Evolutionary conservation across 768 basidiomycete genomes (phyloP), one percentile per base, ranked within the genome.

Genomic region (Cytidiella melzeri): DNA sequence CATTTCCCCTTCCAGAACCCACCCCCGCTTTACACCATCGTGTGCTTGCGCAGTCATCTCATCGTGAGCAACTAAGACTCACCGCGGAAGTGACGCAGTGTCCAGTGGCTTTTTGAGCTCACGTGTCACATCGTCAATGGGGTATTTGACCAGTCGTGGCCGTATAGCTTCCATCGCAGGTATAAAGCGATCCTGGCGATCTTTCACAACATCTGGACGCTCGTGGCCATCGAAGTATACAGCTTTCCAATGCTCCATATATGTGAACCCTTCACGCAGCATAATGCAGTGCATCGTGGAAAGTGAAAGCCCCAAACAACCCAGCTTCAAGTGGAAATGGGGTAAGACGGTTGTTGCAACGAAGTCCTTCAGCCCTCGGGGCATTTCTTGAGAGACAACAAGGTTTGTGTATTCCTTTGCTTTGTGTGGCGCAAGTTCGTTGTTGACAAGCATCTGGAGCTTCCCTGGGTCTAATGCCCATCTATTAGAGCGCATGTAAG

Each of bases 11-110:
- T n/a, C n/a, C n/a, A n/a, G n/a, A n/a, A n/a, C n/a, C n/a, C n/a
- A n/a, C n/a, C n/a, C n/a, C 44, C 60, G 63, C 41, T 51, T 57
- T n/a, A 41, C 25, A 10, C 54, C 58, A 58, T 73, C 64, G 55
- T 75, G 62, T 38, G 69, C 61, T 45, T 75, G 71, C 1, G 63
- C 62, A 2, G 67, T 72, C 66, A 70, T 73, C 51, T 74, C 67
- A 53, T 73, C 48, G 67, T 73, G 36, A 57, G 61, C 42, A 54
- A 51, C 13, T 62, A 56, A 42, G 18, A 64, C 60, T 11, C 56
- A 36, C 3, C 39, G 43, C 6, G 25, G 45, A 28, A 45, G 24
- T 9, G 21, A 52, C 48, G 25, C 69, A 68, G 39, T 47, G 55
- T 10, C 49, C 52, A 38, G 15, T 7, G 7, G 9, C 7, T 7